Conservation (phyloP, 495 filamentous ascomycete genomes). For the Aspergillus steynii region DNA sequence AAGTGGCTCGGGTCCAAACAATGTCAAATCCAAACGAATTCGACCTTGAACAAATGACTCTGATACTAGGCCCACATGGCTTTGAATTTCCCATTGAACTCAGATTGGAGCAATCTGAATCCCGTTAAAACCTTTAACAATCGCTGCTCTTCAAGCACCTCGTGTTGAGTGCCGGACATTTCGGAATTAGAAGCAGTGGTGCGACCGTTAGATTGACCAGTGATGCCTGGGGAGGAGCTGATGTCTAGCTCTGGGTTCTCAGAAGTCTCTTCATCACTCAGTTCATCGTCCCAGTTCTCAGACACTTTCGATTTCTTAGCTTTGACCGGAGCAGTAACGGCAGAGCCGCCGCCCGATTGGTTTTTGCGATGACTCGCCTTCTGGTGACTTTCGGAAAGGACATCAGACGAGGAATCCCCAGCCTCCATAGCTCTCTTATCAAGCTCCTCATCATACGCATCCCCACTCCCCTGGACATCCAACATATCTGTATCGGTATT, state of each 20-base stretch:
- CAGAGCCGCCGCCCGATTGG: neutral
- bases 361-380: neutral
- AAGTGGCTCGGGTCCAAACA: too few relatives aligned
- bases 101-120: constrained; percentile 52
- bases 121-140: constrained; percentile 52
- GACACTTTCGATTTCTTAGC: constrained; percentile 9
- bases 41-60: neutral
- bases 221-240: too few relatives aligned
- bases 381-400: neutral
- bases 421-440: constrained; percentile 9
- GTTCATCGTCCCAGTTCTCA: constrained; percentile 25
- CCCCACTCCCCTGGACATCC: constrained; percentile 19
- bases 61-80: constrained; percentile 48
- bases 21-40: too few relatives aligned
- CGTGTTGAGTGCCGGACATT: neutral
- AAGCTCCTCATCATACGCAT: constrained; percentile 15
- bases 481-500: constrained; percentile 18
- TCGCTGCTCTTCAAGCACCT: constrained; percentile 22
- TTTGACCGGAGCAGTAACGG: neutral
- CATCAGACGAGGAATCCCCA: neutral
- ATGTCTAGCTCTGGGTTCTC: neutral
- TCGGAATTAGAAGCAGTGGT: neutral
- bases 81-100: constrained; percentile 68
- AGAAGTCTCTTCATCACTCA: constrained; percentile 7
- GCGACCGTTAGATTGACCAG: too few relatives aligned